These are phyloP conservation scores for Ceratocystis alfenasii DNA, from an alignment of 2,329 filamentous ascomycete genomes.

Conservation along the genomic window DNA sequence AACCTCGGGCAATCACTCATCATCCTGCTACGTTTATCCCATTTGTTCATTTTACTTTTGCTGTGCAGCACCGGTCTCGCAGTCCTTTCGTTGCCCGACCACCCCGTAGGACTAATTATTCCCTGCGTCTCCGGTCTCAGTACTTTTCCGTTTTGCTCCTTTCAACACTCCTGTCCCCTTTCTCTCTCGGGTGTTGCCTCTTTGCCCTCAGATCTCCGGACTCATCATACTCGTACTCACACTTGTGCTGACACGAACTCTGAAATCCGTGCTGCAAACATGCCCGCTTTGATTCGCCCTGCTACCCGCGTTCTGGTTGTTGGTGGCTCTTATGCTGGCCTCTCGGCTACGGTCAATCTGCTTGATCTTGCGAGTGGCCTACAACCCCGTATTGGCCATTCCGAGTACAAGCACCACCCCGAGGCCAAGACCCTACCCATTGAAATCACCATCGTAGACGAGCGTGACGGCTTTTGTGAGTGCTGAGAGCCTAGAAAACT, in stretches of 20 bases:
- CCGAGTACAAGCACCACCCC: slow-evolving; percentile 32
- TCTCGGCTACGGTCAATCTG: slow-evolving; percentile 55
- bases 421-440: slow-evolving; percentile 41
- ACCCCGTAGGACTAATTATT: too few relatives aligned
- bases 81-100: background rate
- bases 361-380: slow-evolving; percentile 51
- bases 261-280: background rate
- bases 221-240: background rate
- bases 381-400: slow-evolving; percentile 35
- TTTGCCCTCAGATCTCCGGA: background rate
- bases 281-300: slow-evolving; percentile 29
- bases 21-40: background rate
- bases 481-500: slow-evolving; percentile 18
- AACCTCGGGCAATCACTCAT: too few relatives aligned
- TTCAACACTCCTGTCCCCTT: background rate
- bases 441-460: slow-evolving; percentile 63
- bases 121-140: too few relatives aligned
- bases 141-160: background rate
- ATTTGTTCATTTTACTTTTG: background rate
- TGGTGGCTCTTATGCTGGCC: slow-evolving; percentile 61
- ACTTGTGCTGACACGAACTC: background rate
- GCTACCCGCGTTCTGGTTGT: slow-evolving; percentile 48
- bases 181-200: background rate
- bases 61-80: slow-evolving; percentile 1
- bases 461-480: slow-evolving; percentile 74